Evolutionary conservation across 1,284 basidiomycete genomes (phyloP).

Genomic region (Sporisorium scitamineum): DNA sequence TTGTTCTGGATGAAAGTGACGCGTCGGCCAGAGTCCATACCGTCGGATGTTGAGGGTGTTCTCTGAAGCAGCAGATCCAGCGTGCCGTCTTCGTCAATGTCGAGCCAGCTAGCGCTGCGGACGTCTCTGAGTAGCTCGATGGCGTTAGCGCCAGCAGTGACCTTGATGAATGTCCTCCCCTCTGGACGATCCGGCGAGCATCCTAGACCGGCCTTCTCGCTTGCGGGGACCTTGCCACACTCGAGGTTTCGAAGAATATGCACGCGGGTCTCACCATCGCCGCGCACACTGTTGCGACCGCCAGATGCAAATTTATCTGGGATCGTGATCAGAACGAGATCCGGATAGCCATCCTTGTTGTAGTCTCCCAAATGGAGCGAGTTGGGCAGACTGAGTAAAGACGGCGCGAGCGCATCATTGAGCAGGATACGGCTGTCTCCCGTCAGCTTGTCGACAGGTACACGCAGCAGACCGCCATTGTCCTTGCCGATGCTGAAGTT

Average conservation of each 20-base stretch:
- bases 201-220: constrained; percentile 25
- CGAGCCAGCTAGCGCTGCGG: constrained; percentile 82
- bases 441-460: constrained; percentile 77
- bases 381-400: constrained; percentile 75
- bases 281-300: constrained; percentile 49
- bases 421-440: constrained; percentile 75
- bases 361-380: constrained; percentile 87
- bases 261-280: constrained; percentile 72
- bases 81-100: constrained; percentile 96
- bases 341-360: constrained; percentile 95
- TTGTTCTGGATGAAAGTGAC: constrained; percentile 94
- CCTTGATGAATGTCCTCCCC: constrained; percentile 59
- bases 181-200: constrained; percentile 36
- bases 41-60: constrained; percentile 20
- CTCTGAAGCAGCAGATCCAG: constrained; percentile 92
- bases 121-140: constrained; percentile 82
- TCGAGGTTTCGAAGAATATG: constrained; percentile 80
- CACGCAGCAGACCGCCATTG: constrained; percentile 76
- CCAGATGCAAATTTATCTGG: constrained; percentile 63
- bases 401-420: constrained; percentile 73
- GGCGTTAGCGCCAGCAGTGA: constrained; percentile 76
- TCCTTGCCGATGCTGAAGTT: constrained; percentile 74
- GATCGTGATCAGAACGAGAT: constrained; percentile 79
- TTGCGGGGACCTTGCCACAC: constrained; percentile 73
- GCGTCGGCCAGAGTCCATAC: constrained; percentile 45